A percentile compares a stretch with the other conserved stretches of the same genome.
These are phyloP conservation scores for Colletotrichum falcatum DNA, from an alignment of 2,329 filamentous ascomycete genomes.

Conservation along the genomic window DNA sequence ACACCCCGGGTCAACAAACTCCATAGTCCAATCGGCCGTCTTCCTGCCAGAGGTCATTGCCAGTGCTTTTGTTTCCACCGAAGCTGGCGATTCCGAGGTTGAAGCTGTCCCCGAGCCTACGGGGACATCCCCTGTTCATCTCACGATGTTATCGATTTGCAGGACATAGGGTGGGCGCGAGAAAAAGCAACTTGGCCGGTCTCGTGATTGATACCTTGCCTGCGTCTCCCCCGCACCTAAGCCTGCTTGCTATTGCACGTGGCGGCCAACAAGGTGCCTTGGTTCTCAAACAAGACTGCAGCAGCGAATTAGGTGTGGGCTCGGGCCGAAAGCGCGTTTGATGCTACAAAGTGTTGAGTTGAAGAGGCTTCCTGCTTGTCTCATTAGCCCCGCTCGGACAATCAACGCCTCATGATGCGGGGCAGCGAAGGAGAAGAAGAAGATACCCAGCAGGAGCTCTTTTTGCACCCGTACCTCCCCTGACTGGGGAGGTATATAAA, in stretches of 20 bases:
- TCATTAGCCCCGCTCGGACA: neutral
- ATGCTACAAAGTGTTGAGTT: too few species aligned
- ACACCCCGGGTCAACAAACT: too few species aligned
- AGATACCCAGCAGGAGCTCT: neutral
- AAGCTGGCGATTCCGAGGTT: too few species aligned
- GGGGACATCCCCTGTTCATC: neutral
- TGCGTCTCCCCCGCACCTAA: neutral
- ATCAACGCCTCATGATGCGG: neutral
- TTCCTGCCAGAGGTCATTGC: neutral
- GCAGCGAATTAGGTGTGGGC: too few species aligned
- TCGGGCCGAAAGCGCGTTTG: neutral
- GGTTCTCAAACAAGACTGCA: neutral
- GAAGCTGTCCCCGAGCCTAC: rapidly evolving
- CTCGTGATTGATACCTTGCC: neutral
- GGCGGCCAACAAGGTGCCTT: neutral
- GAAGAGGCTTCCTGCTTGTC: neutral
- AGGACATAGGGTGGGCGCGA: too few species aligned
- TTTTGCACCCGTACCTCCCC: neutral
- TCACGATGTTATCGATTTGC: neutral
- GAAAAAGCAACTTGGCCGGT: neutral
- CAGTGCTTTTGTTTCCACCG: neutral
- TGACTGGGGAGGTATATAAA: too few species aligned
- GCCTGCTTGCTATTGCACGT: neutral
- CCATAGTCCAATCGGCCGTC: neutral
- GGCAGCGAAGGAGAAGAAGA: neutral